These are phyloP conservation scores for Kluyveromyces aestuarii DNA, from an alignment of 805 yeast species.

Conservation along the genomic window DNA sequence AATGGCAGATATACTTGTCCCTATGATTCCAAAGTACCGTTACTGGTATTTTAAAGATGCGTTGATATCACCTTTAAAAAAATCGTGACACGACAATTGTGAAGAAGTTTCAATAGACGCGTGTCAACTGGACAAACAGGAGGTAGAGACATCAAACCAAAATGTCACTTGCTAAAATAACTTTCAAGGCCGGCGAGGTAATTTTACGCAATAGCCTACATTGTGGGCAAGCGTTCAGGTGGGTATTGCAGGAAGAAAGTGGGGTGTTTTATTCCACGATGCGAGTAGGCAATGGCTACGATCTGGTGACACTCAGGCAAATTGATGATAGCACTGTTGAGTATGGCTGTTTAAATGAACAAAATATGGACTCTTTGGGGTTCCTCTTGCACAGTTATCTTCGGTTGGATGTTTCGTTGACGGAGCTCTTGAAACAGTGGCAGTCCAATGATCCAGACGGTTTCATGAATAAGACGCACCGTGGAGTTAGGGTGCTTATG, in stretches of 20 bases:
- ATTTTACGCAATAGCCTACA: conserved; percentile 40
- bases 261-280: conserved; percentile 19
- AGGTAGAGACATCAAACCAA: not conserved
- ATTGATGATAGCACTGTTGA: conserved; percentile 38
- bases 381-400: conserved; percentile 58
- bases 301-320: conserved; percentile 60
- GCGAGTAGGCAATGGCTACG: conserved; percentile 30
- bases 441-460: conserved; percentile 36
- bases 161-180: not conserved
- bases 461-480: conserved; percentile 32
- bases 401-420: conserved; percentile 49
- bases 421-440: conserved; percentile 55
- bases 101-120: not conserved
- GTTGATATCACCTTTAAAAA: not conserved
- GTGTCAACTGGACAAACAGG: not conserved
- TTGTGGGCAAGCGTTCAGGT: conserved; percentile 29
- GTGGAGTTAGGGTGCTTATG: conserved; percentile 74
- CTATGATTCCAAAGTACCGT: not conserved
- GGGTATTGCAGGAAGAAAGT: conserved; percentile 18
- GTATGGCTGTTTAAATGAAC: conserved; percentile 37
- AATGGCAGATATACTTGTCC: not conserved
- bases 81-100: not conserved
- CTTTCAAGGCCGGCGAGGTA: conserved; percentile 16
- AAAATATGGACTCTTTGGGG: conserved; percentile 26
- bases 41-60: not conserved